These are phyloP conservation scores for Ustilago tritici DNA, from an alignment of 1,284 basidiomycete species.

Conservation along the genomic window DNA sequence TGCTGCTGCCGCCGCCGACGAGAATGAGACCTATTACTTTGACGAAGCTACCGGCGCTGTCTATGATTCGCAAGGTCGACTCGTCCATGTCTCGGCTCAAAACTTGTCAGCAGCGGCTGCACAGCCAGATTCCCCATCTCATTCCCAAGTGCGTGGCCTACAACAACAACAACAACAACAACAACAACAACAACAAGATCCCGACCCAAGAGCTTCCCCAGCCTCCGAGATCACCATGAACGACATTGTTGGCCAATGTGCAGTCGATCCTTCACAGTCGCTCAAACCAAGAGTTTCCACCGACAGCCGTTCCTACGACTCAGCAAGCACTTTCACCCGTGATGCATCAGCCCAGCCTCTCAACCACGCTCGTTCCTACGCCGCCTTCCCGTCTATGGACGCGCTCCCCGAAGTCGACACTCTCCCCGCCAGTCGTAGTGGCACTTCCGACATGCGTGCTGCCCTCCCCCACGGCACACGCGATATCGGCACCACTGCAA, in stretches of 20 bases:
- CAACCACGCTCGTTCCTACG: conserved; percentile 47
- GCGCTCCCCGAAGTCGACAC: conserved; percentile 52
- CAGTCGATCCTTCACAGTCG: conserved; percentile 19
- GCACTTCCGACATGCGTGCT: conserved; percentile 29
- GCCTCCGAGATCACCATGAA: conserved; percentile 34
- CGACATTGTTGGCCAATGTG: conserved; percentile 9
- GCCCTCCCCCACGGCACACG: conserved; percentile 33
- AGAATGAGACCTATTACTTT: conserved; percentile 61
- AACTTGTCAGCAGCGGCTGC: conserved; percentile 11
- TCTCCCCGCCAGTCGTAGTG: conserved; percentile 43
- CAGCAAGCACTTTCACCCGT: conserved; percentile 37
- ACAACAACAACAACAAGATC: neutral
- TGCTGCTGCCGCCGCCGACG: conserved; percentile 13
- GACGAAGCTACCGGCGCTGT: conserved; percentile 64
- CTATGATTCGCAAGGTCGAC: conserved; percentile 59
- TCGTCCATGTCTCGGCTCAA: conserved; percentile 55
- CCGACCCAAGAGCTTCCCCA: conserved; percentile 6
- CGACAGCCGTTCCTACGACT: conserved; percentile 51
- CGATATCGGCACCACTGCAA: conserved; percentile 56
- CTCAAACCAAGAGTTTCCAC: conserved; percentile 25
- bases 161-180: neutral
- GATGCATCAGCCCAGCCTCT: conserved; percentile 34
- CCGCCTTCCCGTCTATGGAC: conserved; percentile 54
- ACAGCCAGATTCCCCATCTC: conserved; percentile 1
- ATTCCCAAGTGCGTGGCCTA: conserved; percentile 12